Percentiles rank a stretch among this genome's conserved stretches.
phyloP scores from a whole-genome alignment of 2,329 filamentous ascomycete genomes.

The Cryphonectria nitschkei region DNA sequence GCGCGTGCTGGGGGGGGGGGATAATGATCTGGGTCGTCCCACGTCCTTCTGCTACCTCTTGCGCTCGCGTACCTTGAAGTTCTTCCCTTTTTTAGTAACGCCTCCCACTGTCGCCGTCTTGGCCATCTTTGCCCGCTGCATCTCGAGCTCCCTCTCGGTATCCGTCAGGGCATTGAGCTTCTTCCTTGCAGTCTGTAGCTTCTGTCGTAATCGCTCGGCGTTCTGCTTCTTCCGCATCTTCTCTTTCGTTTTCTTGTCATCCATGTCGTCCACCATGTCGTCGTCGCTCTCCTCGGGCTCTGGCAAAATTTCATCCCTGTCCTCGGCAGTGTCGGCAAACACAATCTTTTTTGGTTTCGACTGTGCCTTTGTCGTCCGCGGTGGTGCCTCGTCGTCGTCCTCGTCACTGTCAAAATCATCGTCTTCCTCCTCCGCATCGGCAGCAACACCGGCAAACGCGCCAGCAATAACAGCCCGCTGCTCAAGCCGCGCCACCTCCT shows the following conservation, averaged over 20 bases:
- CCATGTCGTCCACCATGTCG: constrained; percentile 29
- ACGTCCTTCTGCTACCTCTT: constrained; percentile 57
- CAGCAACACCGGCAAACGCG: constrained; percentile 35
- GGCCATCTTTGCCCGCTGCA: constrained; percentile 66
- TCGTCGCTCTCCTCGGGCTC: constrained; percentile 36
- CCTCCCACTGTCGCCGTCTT: constrained; percentile 66
- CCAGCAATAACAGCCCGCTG: constrained; percentile 55
- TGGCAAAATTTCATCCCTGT: constrained; percentile 33
- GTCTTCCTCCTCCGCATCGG: constrained; percentile 37
- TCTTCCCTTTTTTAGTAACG: constrained; percentile 62
- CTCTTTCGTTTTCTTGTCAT: constrained; percentile 35
- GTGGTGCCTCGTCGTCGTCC: constrained; percentile 32
- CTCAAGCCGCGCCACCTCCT: constrained; percentile 61
- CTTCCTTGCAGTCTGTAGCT: constrained; percentile 55
- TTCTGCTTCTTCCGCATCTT: constrained; percentile 44
- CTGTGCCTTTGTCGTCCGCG: constrained; percentile 30
- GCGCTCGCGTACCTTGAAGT: constrained; percentile 64
- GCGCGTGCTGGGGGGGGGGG: background rate
- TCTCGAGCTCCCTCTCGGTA: constrained; percentile 60
- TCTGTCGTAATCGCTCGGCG: constrained; percentile 51
- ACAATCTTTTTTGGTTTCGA: constrained; percentile 52
- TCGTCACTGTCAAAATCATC: constrained; percentile 39
- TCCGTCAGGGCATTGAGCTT: constrained; percentile 58
- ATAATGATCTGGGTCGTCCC: background rate
- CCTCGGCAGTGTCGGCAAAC: constrained; percentile 49